These are phyloP conservation scores for Monosporascus sp. DNA, from an alignment of 2,329 filamentous ascomycete species.

Conservation along the genomic window DNA sequence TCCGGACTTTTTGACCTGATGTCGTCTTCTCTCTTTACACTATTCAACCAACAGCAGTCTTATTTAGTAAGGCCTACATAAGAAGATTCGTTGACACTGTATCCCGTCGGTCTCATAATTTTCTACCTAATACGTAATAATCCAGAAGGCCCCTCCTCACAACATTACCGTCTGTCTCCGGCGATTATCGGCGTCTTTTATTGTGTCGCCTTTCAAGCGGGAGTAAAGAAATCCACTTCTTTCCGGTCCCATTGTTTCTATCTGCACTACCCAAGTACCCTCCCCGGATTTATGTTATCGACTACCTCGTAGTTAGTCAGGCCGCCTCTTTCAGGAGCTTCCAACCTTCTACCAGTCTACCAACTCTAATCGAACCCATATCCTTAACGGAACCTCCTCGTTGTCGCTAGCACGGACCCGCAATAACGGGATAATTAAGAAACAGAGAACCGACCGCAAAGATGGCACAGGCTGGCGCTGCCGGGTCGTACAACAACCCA, in stretches of 20 bases:
- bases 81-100: background rate
- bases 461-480: constrained; percentile 72
- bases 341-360: background rate
- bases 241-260: background rate
- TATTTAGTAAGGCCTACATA: background rate
- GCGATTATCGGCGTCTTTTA: too few species aligned
- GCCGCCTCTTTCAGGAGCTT: constrained; percentile 1
- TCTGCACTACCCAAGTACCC: background rate
- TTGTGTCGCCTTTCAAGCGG: too few species aligned
- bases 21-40: background rate
- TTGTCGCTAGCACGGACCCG: background rate
- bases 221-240: background rate
- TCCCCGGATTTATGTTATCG: background rate
- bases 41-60: background rate
- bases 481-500: constrained; percentile 94
- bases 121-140: too few species aligned
- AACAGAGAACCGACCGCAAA: constrained; percentile 27
- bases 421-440: background rate
- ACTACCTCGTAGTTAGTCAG: background rate
- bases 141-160: too few species aligned
- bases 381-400: background rate
- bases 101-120: background rate
- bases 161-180: too few species aligned
- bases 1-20: background rate
- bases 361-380: background rate